Percentiles rank a stretch among this genome's conserved stretches.
These are phyloP conservation scores for Ceratonia siliqua DNA, from an alignment of 306 rosid species.

Conservation along the genomic window DNA sequence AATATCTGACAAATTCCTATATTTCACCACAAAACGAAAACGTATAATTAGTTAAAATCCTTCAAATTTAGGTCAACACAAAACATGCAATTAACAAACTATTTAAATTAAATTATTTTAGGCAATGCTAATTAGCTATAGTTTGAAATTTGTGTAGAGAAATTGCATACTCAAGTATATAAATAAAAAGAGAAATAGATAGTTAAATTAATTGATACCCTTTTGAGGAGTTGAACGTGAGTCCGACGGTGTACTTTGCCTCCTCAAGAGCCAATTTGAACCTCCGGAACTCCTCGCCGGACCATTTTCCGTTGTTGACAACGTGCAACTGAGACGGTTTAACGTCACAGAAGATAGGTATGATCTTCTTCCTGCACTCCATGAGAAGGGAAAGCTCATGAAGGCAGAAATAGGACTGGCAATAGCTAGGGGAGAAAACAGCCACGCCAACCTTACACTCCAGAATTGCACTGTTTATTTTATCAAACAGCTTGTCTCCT, in stretches of 20 bases:
- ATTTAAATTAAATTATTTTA: too few relatives aligned
- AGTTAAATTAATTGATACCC: conserved; percentile 49
- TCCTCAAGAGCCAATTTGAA: conserved; percentile 66
- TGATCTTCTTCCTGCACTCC: conserved; percentile 66
- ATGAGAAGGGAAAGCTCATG: conserved; percentile 76
- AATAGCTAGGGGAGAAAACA: conserved; percentile 74
- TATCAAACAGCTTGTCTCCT: conserved; percentile 82
- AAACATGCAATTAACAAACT: too few relatives aligned
- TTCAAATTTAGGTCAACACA: too few relatives aligned
- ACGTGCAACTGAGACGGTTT: conserved; percentile 72
- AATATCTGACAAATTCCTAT: conserved; percentile 71
- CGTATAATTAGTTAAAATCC: background rate
- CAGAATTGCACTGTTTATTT: conserved; percentile 61
- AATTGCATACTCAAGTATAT: too few relatives aligned
- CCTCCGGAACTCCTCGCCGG: conserved; percentile 41
- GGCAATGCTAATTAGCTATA: too few relatives aligned
- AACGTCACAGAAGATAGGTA: conserved; percentile 83
- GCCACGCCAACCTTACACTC: conserved; percentile 75
- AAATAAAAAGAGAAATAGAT: background rate
- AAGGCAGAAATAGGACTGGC: conserved; percentile 83
- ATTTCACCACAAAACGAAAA: conserved; percentile 11
- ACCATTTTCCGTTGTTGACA: conserved; percentile 32
- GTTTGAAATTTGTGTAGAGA: too few relatives aligned
- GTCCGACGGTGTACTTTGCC: conserved; percentile 68
- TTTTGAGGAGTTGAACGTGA: conserved; percentile 63